Evolutionary conservation across 768 basidiomycete genomes (phyloP), one percentile per base, ranked within the genome.

Genomic region (Lyophyllum shimeji): DNA sequence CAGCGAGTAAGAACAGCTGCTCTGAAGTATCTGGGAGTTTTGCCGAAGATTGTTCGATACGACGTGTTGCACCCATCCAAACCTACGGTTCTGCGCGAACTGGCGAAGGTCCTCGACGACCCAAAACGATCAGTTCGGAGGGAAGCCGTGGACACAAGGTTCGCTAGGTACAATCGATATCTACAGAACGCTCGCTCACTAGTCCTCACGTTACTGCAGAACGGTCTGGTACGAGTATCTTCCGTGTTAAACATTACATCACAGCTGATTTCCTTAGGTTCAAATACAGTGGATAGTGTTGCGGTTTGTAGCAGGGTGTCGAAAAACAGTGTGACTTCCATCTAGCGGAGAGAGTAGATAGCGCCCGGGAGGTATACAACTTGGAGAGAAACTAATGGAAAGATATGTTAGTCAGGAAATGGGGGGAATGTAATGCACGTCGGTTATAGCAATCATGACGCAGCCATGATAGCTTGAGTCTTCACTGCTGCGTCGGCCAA

Each of bases 111-210:
- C 3, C 70, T 98, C 46, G 97, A 98, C 67, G 97, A 98, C 72
- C 91, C 91, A n/a, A 89, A 87, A 67, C 77, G 90, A 56, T 72
- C 73, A 1, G 95, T 99, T 7, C 79, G 97, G 51, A 87, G 84
- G 63, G 92, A 90, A 64, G 96, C 95, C 1, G 97, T 98, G 2
- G 86, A 93, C 61, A 88, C 93, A 31, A 73, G 80, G 79, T 77
- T 55, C 56, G 70, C 65, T 23, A 29, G 34, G 27, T 20, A 13
- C 48, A 49, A 20, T 18, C 34, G 29, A 47, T 20, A 20, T 23
- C 5, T 13, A 3, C 7, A 6, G 33, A 33, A 34, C 46, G 45
- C 46, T 21, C n/a, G 42, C 33, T 29, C 45, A 53, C 50, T 55
- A 53, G 29, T 24, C 17, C 34, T 29, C 25, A 34, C 31, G 4